Percentiles rank a stretch among this genome's conserved stretches.
Evolutionary conservation across 208 protist species (phyloP).

Genomic region (Naegleria fowleri): DNA sequence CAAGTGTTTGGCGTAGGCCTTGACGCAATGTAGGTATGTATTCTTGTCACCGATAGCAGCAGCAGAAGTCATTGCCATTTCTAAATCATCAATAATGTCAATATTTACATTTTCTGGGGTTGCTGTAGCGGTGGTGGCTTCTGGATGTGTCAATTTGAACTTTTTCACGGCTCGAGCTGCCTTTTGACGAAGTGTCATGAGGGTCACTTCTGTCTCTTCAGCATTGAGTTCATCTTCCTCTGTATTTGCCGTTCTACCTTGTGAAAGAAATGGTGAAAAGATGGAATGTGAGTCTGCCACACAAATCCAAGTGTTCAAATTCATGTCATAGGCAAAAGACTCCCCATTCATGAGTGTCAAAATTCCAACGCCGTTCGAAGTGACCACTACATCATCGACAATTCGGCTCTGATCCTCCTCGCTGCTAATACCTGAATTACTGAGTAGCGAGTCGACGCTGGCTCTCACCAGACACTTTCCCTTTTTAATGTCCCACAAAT

Average conservation of each 20-base stretch:
- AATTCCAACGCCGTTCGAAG: neutral
- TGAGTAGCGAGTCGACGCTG: neutral
- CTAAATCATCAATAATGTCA: constrained; percentile 13
- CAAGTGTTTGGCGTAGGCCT: constrained; percentile 14
- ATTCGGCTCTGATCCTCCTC: neutral
- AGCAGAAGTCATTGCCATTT: neutral
- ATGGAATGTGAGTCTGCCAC: neutral
- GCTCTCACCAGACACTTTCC: neutral
- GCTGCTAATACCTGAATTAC: neutral
- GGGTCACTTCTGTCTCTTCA: neutral
- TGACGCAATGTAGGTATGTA: neutral
- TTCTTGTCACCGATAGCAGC: neutral
- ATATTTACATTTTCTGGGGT: neutral
- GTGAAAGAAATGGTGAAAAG: neutral
- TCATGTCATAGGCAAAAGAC: neutral
- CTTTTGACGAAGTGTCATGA: neutral
- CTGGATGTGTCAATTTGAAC: neutral
- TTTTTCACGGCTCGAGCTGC: neutral
- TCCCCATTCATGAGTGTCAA: constrained; percentile 5
- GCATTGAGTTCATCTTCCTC: neutral
- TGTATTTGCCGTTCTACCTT: neutral
- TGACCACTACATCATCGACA: constrained; percentile 6
- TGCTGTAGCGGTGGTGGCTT: neutral
- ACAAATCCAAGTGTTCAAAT: neutral
- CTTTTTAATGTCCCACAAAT: neutral